Evolutionary conservation across 2,329 filamentous ascomycete genomes (phyloP).

Genomic region (Trichoderma sp.): DNA sequence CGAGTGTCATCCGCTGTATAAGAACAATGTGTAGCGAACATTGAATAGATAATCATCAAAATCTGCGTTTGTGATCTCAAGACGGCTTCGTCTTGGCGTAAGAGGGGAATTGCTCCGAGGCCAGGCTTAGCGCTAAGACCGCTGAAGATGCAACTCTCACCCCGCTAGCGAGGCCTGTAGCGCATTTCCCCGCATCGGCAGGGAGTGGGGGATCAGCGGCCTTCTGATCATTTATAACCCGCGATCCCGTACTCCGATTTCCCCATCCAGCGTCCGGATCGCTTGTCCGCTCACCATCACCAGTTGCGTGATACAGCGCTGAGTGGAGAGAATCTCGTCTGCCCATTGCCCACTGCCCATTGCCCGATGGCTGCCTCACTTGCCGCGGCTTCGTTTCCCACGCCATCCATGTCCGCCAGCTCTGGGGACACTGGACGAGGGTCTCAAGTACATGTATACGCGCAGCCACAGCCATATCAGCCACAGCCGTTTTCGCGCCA

Average conservation of each 20-base stretch:
- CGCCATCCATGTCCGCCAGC: not conserved
- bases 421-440: conserved; percentile 5
- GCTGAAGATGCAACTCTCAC: conserved; percentile 2
- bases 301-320: not conserved
- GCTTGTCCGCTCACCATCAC: conserved; percentile 8
- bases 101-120: not conserved
- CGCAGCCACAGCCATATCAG: conserved; percentile 13
- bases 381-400: conserved; percentile 1
- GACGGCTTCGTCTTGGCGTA: conserved; percentile 8
- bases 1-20: conserved; percentile 7
- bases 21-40: conserved; percentile 1
- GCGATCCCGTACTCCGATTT: conserved; percentile 16
- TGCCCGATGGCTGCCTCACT: conserved; percentile 10
- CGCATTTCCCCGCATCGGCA: conserved; percentile 4
- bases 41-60: not conserved
- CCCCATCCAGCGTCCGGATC: conserved; percentile 8
- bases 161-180: not conserved
- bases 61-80: not conserved
- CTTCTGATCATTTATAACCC: conserved; percentile 13
- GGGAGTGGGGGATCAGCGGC: conserved; percentile 4
- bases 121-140: conserved; percentile 2
- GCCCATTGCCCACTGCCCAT: conserved; percentile 3
- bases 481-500: conserved; percentile 10
- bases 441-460: not conserved
- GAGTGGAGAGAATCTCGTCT: conserved; percentile 9